phyloP scores from a whole-genome alignment of 2,329 filamentous ascomycete species.

The Hymenotorrendiella dingleyae region DNA sequence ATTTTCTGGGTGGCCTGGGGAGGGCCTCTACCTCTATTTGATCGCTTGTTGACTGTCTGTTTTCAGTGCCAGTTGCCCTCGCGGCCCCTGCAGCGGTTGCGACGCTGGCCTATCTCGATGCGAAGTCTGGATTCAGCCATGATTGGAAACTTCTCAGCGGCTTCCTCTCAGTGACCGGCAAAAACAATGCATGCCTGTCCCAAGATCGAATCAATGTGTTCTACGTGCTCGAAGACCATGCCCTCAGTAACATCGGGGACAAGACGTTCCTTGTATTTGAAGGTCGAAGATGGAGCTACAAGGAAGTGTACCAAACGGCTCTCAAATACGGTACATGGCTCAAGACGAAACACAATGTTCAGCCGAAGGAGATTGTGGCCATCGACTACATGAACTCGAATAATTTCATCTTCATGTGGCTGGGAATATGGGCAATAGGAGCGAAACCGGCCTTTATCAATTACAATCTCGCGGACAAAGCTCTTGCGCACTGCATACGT shows the following conservation, averaged over 20 bases:
- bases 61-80: slow-evolving; percentile 49
- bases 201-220: slow-evolving; percentile 64
- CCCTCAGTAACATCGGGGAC: slow-evolving; percentile 47
- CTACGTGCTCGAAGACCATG: slow-evolving; percentile 66
- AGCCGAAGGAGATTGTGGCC: slow-evolving; percentile 70
- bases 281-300: slow-evolving; percentile 65
- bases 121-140: slow-evolving; percentile 58
- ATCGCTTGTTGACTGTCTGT: too few species aligned
- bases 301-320: slow-evolving; percentile 64
- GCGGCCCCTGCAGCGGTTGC: slow-evolving; percentile 58
- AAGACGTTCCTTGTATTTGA: slow-evolving; percentile 61
- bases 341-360: slow-evolving; percentile 55
- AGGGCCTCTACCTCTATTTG: too few species aligned
- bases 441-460: slow-evolving; percentile 83
- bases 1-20: too few species aligned
- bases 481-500: slow-evolving; percentile 68
- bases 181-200: slow-evolving; percentile 42
- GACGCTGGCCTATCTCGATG: slow-evolving; percentile 72
- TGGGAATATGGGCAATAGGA: slow-evolving; percentile 78
- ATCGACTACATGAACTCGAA: slow-evolving; percentile 78
- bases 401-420: slow-evolving; percentile 66
- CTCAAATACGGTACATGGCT: slow-evolving; percentile 74
- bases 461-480: slow-evolving; percentile 69
- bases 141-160: slow-evolving; percentile 57
- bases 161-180: slow-evolving; percentile 41